phyloP scores from a whole-genome alignment of 164 flowering plant genomes.

The Litsea cubeba region DNA sequence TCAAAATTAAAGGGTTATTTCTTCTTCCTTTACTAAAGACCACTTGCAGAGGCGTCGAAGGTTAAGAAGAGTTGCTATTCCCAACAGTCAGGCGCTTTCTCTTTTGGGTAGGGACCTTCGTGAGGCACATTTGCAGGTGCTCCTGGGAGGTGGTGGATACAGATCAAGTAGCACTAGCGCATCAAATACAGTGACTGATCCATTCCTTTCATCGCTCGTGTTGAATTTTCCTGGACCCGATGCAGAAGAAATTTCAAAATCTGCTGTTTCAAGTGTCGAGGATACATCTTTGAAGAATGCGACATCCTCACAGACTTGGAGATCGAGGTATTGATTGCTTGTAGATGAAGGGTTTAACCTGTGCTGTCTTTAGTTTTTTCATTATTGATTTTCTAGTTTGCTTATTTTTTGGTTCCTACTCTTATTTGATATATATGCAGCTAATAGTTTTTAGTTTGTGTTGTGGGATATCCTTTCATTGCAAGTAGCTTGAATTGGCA shows the following conservation, averaged over 20 bases:
- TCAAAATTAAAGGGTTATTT: background rate
- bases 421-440: background rate
- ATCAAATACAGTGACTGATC: slow-evolving; percentile 51
- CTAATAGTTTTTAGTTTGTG: too few species aligned
- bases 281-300: slow-evolving; percentile 36
- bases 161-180: slow-evolving; percentile 46
- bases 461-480: too few species aligned
- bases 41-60: slow-evolving; percentile 82
- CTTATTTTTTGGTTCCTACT: background rate
- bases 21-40: slow-evolving; percentile 34
- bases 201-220: slow-evolving; percentile 72
- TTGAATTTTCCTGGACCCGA: slow-evolving; percentile 62
- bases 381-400: background rate
- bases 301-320: slow-evolving; percentile 39
- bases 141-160: slow-evolving; percentile 70
- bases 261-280: slow-evolving; percentile 42
- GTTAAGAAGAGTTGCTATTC: slow-evolving; percentile 69
- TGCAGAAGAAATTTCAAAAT: slow-evolving; percentile 71
- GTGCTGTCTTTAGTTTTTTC: background rate
- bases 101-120: slow-evolving; percentile 80
- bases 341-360: background rate
- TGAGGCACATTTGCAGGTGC: slow-evolving; percentile 85
- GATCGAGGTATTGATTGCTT: slow-evolving; percentile 50
- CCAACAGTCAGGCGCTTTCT: slow-evolving; percentile 69
- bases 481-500: too few species aligned